These are phyloP conservation scores for Athelia sp. DNA, from an alignment of 1,284 basidiomycete genomes.

Conservation along the genomic window DNA sequence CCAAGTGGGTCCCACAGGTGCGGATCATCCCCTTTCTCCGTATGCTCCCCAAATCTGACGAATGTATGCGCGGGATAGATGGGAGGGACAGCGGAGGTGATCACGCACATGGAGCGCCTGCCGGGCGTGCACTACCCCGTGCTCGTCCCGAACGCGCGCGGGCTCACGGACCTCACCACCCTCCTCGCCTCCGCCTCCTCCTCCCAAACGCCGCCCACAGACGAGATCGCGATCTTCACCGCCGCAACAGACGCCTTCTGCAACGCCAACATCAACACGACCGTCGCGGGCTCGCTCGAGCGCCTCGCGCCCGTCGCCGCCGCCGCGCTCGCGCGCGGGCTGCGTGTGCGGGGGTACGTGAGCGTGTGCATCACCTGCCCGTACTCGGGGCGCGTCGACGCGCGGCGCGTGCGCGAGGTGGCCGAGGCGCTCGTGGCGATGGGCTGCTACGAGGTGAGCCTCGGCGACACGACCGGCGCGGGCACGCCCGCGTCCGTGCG, in stretches of 20 bases:
- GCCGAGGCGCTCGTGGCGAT: conserved; percentile 73
- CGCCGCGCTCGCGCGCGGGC: conserved; percentile 53
- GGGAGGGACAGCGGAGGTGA: conserved; percentile 78
- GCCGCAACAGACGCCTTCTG: conserved; percentile 87
- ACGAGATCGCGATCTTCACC: conserved; percentile 90
- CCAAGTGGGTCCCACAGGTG: conserved; percentile 92
- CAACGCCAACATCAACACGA: conserved; percentile 81
- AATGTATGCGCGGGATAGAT: conserved; percentile 48
- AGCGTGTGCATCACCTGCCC: conserved; percentile 85
- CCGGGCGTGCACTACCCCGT: conserved; percentile 72
- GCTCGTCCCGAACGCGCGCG: conserved; percentile 82
- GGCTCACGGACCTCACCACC: conserved; percentile 63
- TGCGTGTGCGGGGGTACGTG: conserved; percentile 85
- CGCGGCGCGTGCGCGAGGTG: conserved; percentile 64
- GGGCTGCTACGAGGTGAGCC: conserved; percentile 91
- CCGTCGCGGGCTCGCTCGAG: conserved; percentile 68
- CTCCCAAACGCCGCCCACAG: conserved; percentile 40
- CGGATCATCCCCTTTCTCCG: too few relatives aligned
- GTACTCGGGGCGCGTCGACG: conserved; percentile 77
- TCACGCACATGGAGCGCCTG: conserved; percentile 49
- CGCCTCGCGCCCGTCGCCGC: conserved; percentile 61
- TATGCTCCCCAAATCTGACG: too few relatives aligned
- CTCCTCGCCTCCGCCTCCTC: conserved; percentile 37
- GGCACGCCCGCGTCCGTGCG: conserved; percentile 72
- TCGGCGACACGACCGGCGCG: conserved; percentile 90